These are phyloP conservation scores for Postia placenta DNA, from an alignment of 768 basidiomycete species.

Conservation along the genomic window DNA sequence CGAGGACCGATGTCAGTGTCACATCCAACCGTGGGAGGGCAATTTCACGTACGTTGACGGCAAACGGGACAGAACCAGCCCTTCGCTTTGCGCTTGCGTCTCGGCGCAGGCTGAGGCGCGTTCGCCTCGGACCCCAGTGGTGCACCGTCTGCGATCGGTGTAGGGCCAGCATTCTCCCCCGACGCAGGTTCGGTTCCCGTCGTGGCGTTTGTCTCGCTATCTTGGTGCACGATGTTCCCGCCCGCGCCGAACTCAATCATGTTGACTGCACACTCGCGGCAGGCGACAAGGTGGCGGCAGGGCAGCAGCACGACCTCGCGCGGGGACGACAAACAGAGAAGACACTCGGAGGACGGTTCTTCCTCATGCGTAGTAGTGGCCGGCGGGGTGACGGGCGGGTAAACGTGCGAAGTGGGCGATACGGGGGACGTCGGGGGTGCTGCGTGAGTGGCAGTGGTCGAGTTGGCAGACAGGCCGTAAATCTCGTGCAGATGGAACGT, in stretches of 20 bases:
- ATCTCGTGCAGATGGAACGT: conserved; percentile 96
- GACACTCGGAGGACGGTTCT: conserved; percentile 81
- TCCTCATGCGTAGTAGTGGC: conserved; percentile 40
- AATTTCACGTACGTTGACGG: conserved; percentile 81
- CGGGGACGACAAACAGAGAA: conserved; percentile 83
- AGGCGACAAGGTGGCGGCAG: conserved; percentile 91
- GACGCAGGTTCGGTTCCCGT: conserved; percentile 14
- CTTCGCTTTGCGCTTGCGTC: conserved; percentile 89
- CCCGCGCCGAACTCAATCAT: conserved; percentile 98
- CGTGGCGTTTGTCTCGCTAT: conserved; percentile 25
- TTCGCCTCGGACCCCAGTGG: conserved; percentile 14
- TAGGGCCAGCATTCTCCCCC: conserved; percentile 7
- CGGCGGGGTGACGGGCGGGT: conserved; percentile 34
- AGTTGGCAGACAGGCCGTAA: conserved; percentile 64
- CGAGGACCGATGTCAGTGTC: too few species aligned
- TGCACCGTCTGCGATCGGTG: conserved; percentile 15
- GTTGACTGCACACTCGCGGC: conserved; percentile 91
- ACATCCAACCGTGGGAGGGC: too few species aligned
- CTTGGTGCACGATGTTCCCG: conserved; percentile 67
- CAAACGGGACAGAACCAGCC: conserved; percentile 98
- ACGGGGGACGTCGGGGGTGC: conserved; percentile 32
- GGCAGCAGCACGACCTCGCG: conserved; percentile 91
- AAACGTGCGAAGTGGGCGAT: conserved; percentile 33
- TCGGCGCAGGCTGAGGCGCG: conserved; percentile 22
- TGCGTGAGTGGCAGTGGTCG: conserved; percentile 30